phyloP scores from a whole-genome alignment of 495 filamentous ascomycete genomes.

The Jackrogersella minutella region DNA sequence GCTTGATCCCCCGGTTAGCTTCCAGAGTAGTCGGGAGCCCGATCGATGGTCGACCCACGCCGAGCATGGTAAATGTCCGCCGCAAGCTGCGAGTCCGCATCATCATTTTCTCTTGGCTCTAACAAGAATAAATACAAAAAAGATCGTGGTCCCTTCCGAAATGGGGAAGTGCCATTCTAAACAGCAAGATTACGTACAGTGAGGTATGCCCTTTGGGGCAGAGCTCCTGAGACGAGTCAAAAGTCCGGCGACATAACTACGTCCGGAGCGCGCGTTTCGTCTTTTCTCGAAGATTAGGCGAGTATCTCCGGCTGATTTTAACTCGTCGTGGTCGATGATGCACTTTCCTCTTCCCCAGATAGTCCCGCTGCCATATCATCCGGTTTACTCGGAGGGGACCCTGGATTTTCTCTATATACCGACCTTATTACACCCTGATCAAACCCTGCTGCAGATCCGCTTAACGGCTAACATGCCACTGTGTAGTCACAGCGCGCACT shows the following conservation, averaged over 20 bases:
- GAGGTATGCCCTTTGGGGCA: constrained; percentile 23
- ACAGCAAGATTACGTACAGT: constrained; percentile 38
- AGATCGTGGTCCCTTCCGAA: constrained; percentile 37
- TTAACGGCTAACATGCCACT: constrained; percentile 31
- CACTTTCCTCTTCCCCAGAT: constrained; percentile 35
- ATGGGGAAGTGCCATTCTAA: constrained; percentile 38
- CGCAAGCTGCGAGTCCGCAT: constrained; percentile 25
- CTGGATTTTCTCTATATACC: constrained; percentile 40
- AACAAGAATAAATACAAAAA: neutral
- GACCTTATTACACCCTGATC: constrained; percentile 28
- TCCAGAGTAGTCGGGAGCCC: constrained; percentile 1
- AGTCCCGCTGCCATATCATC: constrained; percentile 39
- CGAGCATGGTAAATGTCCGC: constrained; percentile 23
- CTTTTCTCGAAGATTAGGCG: constrained; percentile 34
- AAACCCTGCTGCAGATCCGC: constrained; percentile 43
- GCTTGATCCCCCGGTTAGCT: neutral
- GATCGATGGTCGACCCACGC: constrained; percentile 21
- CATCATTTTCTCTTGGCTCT: constrained; percentile 32
- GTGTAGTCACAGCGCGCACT: constrained; percentile 21
- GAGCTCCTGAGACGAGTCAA: constrained; percentile 29
- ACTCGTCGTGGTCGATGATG: constrained; percentile 22
- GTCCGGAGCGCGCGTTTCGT: constrained; percentile 22
- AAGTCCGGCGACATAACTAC: constrained; percentile 38
- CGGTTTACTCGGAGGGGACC: constrained; percentile 37
- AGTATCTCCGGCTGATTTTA: constrained; percentile 33